Base-by-base conservation (phyloP, 148 eudicot genomes). In the Cornus florida region DNA sequence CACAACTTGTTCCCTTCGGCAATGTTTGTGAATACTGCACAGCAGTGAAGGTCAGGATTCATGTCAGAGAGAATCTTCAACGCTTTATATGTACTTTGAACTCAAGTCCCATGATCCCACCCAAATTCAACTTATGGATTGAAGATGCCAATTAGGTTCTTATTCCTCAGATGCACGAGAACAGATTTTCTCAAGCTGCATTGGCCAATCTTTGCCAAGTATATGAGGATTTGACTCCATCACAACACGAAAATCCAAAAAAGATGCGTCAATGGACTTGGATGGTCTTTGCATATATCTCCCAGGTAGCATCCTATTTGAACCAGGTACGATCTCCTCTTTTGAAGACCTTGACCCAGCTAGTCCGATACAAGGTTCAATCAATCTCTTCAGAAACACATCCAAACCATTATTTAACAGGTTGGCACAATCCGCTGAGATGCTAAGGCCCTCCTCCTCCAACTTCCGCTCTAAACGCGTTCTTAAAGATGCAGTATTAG, bases 161-260 rank as follows among this genome's bases (percentile, higher is more conserved):
- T 62, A 82, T 64, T 73, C 79, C 50, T 84, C 83, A 33, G 20
- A 64, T 10, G 83, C 79, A 77, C 76, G 79, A 62, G 70, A 71
- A 57, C 86, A 77, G 57, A 85, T 81, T 79, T 83, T 87, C 84
- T 87, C 90, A 59, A 85, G 86, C 20, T 83, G 92, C 31, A 79
- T 28, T 16, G 86, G 59, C 90, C 92, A 87, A 74, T 87, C 84
- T 24, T 67, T 83, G 50, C 92, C 90, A 81, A 89, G 92, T 57
- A 83, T 13, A 24, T 13, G 20, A 60, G 90, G 86, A 80, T 80
- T 87, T 19, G 86, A 85, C 75, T 85, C 90, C 87, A 89, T 76
- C 19, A 87, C 86, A 5, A 85, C 87, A 19, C 83, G 76, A 73
- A 89, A 89, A 82, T 89, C 92, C 70, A 82, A 65, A 82, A 85